Conservation (phyloP, 768 basidiomycete genomes). For the Panellus pusillus region DNA sequence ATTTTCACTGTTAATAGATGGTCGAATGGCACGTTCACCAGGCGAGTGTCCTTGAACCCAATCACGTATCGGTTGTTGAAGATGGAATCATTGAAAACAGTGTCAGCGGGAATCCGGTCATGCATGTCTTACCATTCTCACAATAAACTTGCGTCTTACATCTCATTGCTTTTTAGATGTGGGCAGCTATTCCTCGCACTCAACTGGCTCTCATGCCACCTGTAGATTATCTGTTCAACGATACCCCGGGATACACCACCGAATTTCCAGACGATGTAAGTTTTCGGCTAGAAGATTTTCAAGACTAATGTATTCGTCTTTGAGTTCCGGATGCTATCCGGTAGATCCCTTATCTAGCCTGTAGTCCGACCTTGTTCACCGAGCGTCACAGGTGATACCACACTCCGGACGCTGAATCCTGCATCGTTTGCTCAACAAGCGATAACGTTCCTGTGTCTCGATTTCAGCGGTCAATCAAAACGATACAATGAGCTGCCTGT, state of each 20-base stretch:
- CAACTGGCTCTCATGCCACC: neutral
- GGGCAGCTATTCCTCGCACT: neutral
- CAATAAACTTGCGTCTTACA: neutral
- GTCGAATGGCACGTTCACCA: conserved; percentile 20
- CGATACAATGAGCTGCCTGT: neutral
- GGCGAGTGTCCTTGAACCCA: neutral
- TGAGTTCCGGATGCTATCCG: conserved; percentile 21
- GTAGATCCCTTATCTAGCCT: neutral
- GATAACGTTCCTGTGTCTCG: neutral
- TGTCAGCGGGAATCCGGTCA: conserved; percentile 20
- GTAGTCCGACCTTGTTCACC: too few relatives aligned
- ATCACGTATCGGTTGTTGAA: neutral
- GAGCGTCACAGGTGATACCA: conserved; percentile 13
- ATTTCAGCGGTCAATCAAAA: neutral
- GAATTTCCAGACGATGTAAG: conserved; percentile 22
- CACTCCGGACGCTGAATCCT: conserved; percentile 17
- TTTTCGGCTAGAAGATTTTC: neutral
- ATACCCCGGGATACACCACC: conserved; percentile 18
- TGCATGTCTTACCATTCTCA: conserved; percentile 1
- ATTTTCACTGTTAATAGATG: conserved; percentile 3
- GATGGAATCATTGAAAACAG: neutral
- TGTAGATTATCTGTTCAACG: conserved; percentile 22
- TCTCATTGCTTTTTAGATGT: conserved; percentile 5
- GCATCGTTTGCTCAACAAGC: conserved; percentile 19
- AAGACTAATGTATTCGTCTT: neutral